These are phyloP conservation scores for Pholiota conissans DNA, from an alignment of 768 basidiomycete genomes.

Conservation along the genomic window DNA sequence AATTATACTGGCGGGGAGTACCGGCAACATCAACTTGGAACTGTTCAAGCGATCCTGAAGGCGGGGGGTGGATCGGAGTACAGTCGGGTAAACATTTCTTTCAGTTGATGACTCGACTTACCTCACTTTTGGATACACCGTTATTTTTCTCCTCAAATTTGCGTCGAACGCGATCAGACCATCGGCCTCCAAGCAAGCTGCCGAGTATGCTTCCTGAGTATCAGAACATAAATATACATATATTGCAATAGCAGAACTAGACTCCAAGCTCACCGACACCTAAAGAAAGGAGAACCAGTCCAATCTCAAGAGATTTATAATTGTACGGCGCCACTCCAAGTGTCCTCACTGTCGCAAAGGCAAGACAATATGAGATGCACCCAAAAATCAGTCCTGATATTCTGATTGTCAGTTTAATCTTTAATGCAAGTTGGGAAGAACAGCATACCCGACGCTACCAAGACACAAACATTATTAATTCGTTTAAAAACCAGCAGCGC, in stretches of 20 bases:
- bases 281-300: conserved; percentile 70
- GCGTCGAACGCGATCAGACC: conserved; percentile 37
- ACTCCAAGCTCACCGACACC: conserved; percentile 36
- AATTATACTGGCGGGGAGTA: conserved; percentile 9
- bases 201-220: conserved; percentile 36
- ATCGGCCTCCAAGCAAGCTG: conserved; percentile 38
- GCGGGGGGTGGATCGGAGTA: not conserved
- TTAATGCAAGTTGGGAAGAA: not conserved
- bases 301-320: conserved; percentile 67
- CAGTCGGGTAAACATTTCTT: not conserved
- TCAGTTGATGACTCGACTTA: conserved; percentile 26
- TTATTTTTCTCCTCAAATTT: conserved; percentile 33
- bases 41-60: conserved; percentile 9
- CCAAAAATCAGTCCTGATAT: conserved; percentile 4
- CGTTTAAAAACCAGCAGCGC: conserved; percentile 56
- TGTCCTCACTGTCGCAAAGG: conserved; percentile 4
- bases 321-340: conserved; percentile 38
- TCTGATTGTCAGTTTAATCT: not conserved
- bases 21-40: conserved; percentile 8
- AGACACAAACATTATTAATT: conserved; percentile 62
- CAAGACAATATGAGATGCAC: conserved; percentile 6
- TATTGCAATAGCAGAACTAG: not conserved
- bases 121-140: conserved; percentile 58
- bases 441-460: conserved; percentile 56
- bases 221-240: not conserved